These are phyloP conservation scores for Podosphaera leucotricha DNA, from an alignment of 2,329 filamentous ascomycete species.

Conservation along the genomic window DNA sequence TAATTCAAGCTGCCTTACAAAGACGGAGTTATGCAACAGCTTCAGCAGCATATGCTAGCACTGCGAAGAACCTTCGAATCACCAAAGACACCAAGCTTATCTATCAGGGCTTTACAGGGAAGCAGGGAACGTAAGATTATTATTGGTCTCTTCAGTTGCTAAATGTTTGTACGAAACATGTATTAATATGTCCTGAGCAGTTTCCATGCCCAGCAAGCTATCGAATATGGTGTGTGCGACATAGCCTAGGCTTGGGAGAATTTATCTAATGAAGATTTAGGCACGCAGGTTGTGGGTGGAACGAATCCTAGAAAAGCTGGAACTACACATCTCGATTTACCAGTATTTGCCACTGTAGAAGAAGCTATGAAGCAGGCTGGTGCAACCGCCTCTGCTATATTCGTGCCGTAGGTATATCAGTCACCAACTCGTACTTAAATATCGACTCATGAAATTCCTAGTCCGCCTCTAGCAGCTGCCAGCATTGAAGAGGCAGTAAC, in stretches of 20 bases:
- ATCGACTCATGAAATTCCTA: slow-evolving; percentile 17
- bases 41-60: slow-evolving; percentile 45
- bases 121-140: slow-evolving; percentile 65
- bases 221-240: slow-evolving; percentile 64
- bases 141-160: not conserved
- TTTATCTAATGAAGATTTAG: slow-evolving; percentile 23
- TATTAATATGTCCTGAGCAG: slow-evolving; percentile 25
- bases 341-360: slow-evolving; percentile 74
- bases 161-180: not conserved
- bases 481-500: slow-evolving; percentile 92
- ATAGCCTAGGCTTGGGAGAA: slow-evolving; percentile 3
- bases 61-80: slow-evolving; percentile 73
- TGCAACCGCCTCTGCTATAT: slow-evolving; percentile 80
- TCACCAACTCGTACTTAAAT: not conserved
- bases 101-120: slow-evolving; percentile 93
- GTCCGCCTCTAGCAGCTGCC: slow-evolving; percentile 71
- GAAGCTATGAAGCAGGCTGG: slow-evolving; percentile 80
- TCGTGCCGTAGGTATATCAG: slow-evolving; percentile 48
- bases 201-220: slow-evolving; percentile 93
- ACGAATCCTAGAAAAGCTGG: slow-evolving; percentile 99
- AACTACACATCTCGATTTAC: slow-evolving; percentile 64
- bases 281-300: slow-evolving; percentile 91
- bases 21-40: slow-evolving; percentile 54
- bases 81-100: slow-evolving; percentile 83
- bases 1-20: slow-evolving; percentile 41